A percentile compares a stretch with the other conserved stretches of the same genome.
Conservation (phyloP, 73 alveolate genomes). For the Tetrahymena malaccensis region DNA sequence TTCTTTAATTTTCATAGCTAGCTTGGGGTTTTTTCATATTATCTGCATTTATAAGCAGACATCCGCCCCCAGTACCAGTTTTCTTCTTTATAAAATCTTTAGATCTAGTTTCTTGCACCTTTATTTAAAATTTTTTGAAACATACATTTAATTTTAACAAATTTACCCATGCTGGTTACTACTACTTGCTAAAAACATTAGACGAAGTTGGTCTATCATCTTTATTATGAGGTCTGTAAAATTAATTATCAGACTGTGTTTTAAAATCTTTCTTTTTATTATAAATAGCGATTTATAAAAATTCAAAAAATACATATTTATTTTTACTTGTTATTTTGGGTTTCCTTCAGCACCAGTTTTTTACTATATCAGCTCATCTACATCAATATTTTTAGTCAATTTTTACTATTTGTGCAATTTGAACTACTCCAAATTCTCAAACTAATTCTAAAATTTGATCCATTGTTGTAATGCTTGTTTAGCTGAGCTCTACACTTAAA, state of each 20-base stretch:
- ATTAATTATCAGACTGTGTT: neutral
- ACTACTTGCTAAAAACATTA: neutral
- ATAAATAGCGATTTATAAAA: neutral
- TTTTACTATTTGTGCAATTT: neutral
- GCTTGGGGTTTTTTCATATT: neutral
- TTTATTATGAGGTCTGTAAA: neutral
- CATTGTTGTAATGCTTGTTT: neutral
- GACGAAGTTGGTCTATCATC: neutral
- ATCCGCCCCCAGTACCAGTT: neutral
- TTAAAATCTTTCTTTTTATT: neutral
- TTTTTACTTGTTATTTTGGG: neutral
- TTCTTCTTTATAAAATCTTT: neutral
- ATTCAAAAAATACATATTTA: neutral
- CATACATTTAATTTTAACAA: neutral
- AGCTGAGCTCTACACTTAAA: neutral
- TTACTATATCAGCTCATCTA: neutral
- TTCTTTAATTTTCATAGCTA: neutral
- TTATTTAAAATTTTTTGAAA: neutral
- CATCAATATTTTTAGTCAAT: neutral
- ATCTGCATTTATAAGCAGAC: neutral
- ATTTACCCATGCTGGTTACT: neutral
- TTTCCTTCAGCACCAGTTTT: neutral
- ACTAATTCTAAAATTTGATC: neutral
- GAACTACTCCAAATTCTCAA: neutral
- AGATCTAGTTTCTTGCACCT: neutral